A percentile compares a stretch with the other conserved stretches of the same genome.
Conservation (phyloP, 108 stramenopile species). For the Aureococcus anophagefferens region DNA sequence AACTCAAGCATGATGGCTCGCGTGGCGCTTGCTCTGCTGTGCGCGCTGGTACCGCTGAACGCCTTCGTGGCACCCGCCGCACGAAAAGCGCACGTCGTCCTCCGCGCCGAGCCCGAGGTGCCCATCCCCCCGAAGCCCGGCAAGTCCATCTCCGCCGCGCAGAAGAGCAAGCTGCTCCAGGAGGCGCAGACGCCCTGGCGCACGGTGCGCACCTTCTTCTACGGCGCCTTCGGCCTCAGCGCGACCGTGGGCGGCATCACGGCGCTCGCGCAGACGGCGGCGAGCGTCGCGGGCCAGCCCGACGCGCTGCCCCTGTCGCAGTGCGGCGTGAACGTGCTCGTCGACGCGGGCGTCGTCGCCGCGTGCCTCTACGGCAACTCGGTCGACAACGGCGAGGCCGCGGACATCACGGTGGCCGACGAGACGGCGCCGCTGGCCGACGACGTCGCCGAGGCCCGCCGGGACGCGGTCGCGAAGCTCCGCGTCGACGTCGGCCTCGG, state of each 20-base stretch:
- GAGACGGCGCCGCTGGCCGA: background rate
- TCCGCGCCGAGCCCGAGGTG: too few relatives aligned
- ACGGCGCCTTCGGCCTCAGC: background rate
- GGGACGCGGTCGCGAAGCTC: background rate
- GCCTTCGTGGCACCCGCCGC: too few relatives aligned
- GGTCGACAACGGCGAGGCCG: background rate
- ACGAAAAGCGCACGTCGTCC: too few relatives aligned
- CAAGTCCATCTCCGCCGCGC: background rate
- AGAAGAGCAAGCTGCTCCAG: background rate
- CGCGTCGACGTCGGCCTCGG: too few relatives aligned
- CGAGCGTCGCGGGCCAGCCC: background rate
- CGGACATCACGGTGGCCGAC: background rate
- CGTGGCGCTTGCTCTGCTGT: too few relatives aligned
- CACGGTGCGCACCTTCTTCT: background rate
- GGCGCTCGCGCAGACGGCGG: background rate
- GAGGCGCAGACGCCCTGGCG: background rate
- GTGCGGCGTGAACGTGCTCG: background rate
- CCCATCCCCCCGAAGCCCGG: too few relatives aligned
- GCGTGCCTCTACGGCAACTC: background rate
- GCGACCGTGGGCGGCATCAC: background rate
- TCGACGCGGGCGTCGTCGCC: background rate
- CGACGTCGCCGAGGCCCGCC: background rate
- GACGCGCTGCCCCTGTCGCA: background rate
- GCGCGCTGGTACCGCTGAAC: too few relatives aligned
- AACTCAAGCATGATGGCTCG: too few relatives aligned